These are phyloP conservation scores for Melaleuca alternifolia DNA, from an alignment of 345 rosid genomes.

Conservation along the genomic window DNA sequence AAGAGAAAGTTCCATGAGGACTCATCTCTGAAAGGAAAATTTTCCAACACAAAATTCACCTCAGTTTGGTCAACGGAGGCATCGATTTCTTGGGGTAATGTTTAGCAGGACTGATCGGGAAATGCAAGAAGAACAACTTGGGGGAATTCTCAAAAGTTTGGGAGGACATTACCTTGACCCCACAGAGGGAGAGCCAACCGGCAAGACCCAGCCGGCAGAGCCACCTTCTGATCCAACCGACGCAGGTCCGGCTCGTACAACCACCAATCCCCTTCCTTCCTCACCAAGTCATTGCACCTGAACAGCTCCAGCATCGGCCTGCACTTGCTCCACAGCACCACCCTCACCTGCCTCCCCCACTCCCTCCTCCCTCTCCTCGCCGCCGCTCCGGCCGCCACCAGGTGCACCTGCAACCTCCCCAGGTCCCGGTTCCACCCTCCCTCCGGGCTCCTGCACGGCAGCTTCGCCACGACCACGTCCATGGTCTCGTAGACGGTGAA, in stretches of 20 bases:
- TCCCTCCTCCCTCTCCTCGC: conserved; percentile 50
- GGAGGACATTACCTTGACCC: conserved; percentile 54
- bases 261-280: conserved; percentile 82
- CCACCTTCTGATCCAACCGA: conserved; percentile 58
- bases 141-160: neutral
- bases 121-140: too few species aligned
- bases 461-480: conserved; percentile 67
- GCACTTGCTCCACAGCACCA: conserved; percentile 75
- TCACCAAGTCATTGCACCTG: conserved; percentile 70
- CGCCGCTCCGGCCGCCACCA: conserved; percentile 55
- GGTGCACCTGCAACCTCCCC: conserved; percentile 71
- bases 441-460: conserved; percentile 75
- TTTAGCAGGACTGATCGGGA: neutral
- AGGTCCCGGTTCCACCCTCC: conserved; percentile 83
- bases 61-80: neutral
- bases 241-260: conserved; percentile 45
- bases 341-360: conserved; percentile 51
- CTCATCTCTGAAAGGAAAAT: neutral
- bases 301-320: conserved; percentile 87
- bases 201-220: conserved; percentile 83
- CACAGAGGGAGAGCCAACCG: conserved; percentile 72
- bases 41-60: neutral
- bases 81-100: neutral
- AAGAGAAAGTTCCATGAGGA: neutral
- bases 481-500: conserved; percentile 22